A percentile compares a stretch with the other conserved stretches of the same genome.
Conservation (phyloP, 345 rosid species). For the Psidium friedrichsthalianum region DNA sequence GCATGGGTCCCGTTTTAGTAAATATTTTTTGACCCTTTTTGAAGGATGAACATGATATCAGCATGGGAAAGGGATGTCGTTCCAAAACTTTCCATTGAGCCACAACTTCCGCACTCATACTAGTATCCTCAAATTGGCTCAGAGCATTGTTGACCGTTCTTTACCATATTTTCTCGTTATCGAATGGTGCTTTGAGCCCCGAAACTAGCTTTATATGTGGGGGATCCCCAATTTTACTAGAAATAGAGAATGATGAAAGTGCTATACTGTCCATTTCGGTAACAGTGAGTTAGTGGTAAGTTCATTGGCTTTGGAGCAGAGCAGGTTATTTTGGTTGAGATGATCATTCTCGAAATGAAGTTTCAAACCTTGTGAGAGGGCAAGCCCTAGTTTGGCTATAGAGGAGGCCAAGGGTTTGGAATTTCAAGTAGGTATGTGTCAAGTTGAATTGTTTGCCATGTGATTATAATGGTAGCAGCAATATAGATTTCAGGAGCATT, state of each 20-base stretch:
- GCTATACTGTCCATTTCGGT: conserved; percentile 27
- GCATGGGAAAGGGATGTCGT: conserved; percentile 21
- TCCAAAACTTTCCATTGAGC: conserved; percentile 25
- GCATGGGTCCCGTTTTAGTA: too few relatives aligned
- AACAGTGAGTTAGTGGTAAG: neutral
- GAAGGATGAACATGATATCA: neutral
- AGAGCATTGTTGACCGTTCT: conserved; percentile 38
- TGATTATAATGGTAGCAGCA: neutral
- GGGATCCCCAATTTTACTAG: conserved; percentile 38
- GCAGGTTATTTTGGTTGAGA: conserved; percentile 10
- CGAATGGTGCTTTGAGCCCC: conserved; percentile 18
- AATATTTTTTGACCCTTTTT: too few relatives aligned
- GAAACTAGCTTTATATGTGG: conserved; percentile 33
- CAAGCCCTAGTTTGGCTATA: neutral
- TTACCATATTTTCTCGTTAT: conserved; percentile 25
- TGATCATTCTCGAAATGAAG: neutral
- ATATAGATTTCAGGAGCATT: neutral
- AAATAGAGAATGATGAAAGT: conserved; percentile 15
- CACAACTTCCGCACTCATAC: conserved; percentile 47
- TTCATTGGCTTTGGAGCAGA: neutral
- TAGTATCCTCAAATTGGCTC: conserved; percentile 39
- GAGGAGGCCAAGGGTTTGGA: conserved; percentile 6
- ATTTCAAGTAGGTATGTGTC: neutral
- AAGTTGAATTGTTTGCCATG: neutral
- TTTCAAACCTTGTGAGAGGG: neutral